phyloP scores from a whole-genome alignment of 1,284 basidiomycete species.

The Neonothopanus nambi region DNA sequence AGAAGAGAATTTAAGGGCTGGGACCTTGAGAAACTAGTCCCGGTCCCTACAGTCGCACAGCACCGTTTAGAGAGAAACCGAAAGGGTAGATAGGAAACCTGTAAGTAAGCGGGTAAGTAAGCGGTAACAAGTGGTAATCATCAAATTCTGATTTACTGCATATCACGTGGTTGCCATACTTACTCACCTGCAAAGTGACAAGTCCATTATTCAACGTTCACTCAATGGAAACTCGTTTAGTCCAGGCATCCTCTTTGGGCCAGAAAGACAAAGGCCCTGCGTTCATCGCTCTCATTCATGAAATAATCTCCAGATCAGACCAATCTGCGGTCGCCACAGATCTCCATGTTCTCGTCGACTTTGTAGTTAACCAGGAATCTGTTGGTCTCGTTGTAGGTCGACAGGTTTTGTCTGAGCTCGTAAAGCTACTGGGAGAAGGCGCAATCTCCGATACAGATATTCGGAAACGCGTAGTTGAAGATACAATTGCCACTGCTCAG shows the following conservation, averaged over 20 bases:
- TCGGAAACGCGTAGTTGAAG: conserved; percentile 71
- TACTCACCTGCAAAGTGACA: no score
- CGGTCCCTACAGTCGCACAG: background rate
- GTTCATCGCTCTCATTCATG: conserved; percentile 61
- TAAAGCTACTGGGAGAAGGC: conserved; percentile 60
- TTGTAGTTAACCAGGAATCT: conserved; percentile 76
- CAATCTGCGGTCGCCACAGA: conserved; percentile 47
- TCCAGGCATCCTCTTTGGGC: conserved; percentile 58
- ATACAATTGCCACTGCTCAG: conserved; percentile 71
- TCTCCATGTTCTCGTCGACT: conserved; percentile 69
- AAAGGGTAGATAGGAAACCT: background rate
- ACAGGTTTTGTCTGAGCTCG: conserved; percentile 82
- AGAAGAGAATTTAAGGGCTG: background rate
- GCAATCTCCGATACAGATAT: conserved; percentile 55
- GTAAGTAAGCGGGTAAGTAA: background rate
- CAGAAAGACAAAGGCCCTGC: conserved; percentile 86
- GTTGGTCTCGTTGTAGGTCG: conserved; percentile 83
- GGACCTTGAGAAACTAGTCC: background rate
- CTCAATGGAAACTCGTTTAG: conserved; percentile 64
- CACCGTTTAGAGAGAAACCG: background rate
- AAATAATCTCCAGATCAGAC: conserved; percentile 54
- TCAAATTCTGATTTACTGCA: no score
- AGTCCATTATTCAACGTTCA: conserved; percentile 3
- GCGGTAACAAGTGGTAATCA: no score
- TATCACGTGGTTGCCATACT: conserved; percentile 1